phyloP scores from a whole-genome alignment of 2,329 filamentous ascomycete genomes.

The Trichoderma lentiforme region DNA sequence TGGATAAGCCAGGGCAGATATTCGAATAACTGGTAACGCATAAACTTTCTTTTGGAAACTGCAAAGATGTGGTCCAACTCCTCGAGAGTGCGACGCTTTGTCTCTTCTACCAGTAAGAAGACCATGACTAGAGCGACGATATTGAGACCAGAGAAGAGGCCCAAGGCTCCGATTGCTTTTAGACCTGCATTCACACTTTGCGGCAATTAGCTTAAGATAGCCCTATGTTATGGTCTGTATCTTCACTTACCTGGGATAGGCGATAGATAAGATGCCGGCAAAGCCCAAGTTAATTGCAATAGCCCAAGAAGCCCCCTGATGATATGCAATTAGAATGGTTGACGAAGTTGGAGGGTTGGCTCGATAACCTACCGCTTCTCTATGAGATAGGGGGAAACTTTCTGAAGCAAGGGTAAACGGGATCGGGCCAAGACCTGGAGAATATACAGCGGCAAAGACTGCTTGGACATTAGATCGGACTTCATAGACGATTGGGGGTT shows the following conservation, averaged over 20 bases:
- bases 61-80: constrained; percentile 40
- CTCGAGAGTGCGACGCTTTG: constrained; percentile 39
- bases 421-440: constrained; percentile 43
- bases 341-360: background rate
- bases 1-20: constrained; percentile 38
- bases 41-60: constrained; percentile 38
- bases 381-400: constrained; percentile 47
- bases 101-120: constrained; percentile 44
- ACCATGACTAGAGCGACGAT: constrained; percentile 44
- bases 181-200: constrained; percentile 24
- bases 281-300: constrained; percentile 48
- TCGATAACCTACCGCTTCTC: constrained; percentile 37
- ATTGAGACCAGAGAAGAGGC: constrained; percentile 47
- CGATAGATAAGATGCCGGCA: constrained; percentile 44
- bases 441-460: constrained; percentile 43
- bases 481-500: no score
- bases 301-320: constrained; percentile 44
- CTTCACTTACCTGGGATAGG: constrained; percentile 33
- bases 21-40: constrained; percentile 32
- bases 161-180: constrained; percentile 37
- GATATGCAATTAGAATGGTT: constrained; percentile 18
- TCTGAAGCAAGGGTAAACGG: constrained; percentile 50
- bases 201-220: background rate
- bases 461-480: background rate
- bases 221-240: background rate